These are phyloP conservation scores for Medicago arabica DNA, from an alignment of 306 rosid genomes.

Conservation along the genomic window DNA sequence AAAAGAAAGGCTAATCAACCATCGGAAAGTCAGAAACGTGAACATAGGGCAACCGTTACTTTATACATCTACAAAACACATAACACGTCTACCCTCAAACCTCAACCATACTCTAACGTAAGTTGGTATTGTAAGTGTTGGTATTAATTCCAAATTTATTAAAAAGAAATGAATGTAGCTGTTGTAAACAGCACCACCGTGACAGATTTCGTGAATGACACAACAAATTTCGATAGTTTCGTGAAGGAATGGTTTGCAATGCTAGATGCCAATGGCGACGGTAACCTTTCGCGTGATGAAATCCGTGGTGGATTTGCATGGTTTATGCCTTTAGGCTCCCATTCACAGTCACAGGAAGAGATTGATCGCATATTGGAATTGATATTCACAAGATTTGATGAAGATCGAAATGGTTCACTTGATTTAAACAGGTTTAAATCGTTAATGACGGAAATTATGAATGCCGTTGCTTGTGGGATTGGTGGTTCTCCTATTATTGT, in stretches of 20 bases:
- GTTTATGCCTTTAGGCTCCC: conserved; percentile 52
- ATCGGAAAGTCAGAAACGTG: conserved; percentile 36
- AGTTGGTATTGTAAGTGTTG: neutral
- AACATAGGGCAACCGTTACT: conserved; percentile 45
- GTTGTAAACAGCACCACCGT: conserved; percentile 54
- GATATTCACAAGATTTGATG: conserved; percentile 56
- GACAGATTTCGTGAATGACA: conserved; percentile 49
- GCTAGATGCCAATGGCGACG: conserved; percentile 52
- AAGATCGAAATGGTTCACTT: conserved; percentile 53
- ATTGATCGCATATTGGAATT: conserved; percentile 16
- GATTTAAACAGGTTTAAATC: conserved; percentile 50
- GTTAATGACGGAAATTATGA: conserved; percentile 60
- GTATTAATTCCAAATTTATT: neutral
- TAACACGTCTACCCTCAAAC: neutral
- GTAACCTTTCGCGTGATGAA: conserved; percentile 53
- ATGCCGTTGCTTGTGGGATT: conserved; percentile 67
- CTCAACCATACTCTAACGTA: neutral
- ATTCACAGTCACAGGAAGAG: conserved; percentile 39
- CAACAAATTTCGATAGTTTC: conserved; percentile 46
- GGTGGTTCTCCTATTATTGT: conserved; percentile 63
- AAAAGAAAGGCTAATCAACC: conserved; percentile 47
- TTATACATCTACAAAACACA: conserved; percentile 9
- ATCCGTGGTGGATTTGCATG: conserved; percentile 44
- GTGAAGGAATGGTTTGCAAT: conserved; percentile 47
- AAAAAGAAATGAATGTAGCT: conserved; percentile 51